Conservation (phyloP, 179 eudicot genomes). For the Camellia oleifera region DNA sequence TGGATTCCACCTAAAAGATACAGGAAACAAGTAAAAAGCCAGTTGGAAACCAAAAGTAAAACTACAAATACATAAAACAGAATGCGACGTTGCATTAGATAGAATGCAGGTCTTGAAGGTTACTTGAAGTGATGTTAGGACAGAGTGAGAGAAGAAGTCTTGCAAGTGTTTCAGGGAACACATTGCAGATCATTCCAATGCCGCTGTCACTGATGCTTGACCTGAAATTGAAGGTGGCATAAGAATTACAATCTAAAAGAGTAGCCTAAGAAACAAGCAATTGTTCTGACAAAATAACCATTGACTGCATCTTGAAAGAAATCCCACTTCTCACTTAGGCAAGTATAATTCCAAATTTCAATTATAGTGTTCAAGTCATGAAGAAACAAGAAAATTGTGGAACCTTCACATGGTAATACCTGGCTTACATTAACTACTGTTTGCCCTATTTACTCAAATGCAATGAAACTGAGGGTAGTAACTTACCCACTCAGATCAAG, state of each 20-base stretch:
- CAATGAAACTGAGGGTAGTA: slow-evolving; percentile 1
- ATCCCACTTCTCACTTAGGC: no score
- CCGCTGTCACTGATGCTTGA: slow-evolving; percentile 94
- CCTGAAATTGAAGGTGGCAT: slow-evolving; percentile 36
- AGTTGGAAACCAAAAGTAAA: not conserved
- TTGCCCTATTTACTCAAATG: not conserved
- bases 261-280: not conserved
- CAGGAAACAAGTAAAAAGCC: not conserved
- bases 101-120: slow-evolving; percentile 15
- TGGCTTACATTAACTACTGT: not conserved
- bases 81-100: not conserved
- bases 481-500: slow-evolving; percentile 97
- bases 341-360: not conserved
- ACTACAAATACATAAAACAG: not conserved
- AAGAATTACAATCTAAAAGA: not conserved
- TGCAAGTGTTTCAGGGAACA: slow-evolving; percentile 66
- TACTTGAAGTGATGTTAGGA: slow-evolving; percentile 93
- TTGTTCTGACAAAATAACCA: not conserved
- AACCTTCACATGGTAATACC: not conserved
- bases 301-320: not conserved
- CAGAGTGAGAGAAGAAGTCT: slow-evolving; percentile 83
- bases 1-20: slow-evolving; percentile 82
- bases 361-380: not conserved
- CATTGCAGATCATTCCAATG: slow-evolving; percentile 91
- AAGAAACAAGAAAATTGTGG: not conserved